Percentiles rank a stretch among this genome's conserved stretches.
phyloP scores from a whole-genome alignment of 768 basidiomycete genomes.

The Boletus speciosus region DNA sequence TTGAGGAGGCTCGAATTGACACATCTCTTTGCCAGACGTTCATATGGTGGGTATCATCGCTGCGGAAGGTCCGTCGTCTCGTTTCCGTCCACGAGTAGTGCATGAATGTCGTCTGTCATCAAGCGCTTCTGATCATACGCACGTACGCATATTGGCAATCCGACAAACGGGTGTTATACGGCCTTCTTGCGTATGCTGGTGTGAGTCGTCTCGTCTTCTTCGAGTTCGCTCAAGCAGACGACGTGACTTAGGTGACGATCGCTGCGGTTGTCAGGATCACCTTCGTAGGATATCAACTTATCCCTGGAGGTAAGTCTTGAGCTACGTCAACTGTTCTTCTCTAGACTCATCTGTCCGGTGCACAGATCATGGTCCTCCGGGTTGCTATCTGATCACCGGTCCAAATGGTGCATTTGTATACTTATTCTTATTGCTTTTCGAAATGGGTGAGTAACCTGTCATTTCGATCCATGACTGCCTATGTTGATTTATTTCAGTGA shows the following conservation, averaged over 20 bases:
- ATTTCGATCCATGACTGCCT: background rate
- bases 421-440: conserved; percentile 9
- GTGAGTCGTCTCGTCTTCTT: conserved; percentile 3
- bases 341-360: too few relatives aligned
- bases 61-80: conserved; percentile 4
- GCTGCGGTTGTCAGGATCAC: too few relatives aligned
- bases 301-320: too few relatives aligned
- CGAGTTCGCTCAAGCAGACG: background rate
- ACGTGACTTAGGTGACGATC: conserved; percentile 3
- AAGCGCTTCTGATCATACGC: conserved; percentile 18
- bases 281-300: too few relatives aligned
- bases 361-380: too few relatives aligned
- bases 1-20: background rate
- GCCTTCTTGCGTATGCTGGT: conserved; percentile 6
- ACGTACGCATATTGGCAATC: conserved; percentile 22
- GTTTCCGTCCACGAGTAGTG: background rate
- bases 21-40: conserved; percentile 1
- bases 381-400: too few relatives aligned
- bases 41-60: conserved; percentile 3
- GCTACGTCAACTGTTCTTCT: too few relatives aligned
- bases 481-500: conserved; percentile 1
- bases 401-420: conserved; percentile 3
- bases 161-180: conserved; percentile 8
- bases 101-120: background rate
- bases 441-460: background rate